Percentiles rank a stretch among this genome's conserved stretches.
Conservation (phyloP, 78 protist species). For the Bodo saltans region DNA sequence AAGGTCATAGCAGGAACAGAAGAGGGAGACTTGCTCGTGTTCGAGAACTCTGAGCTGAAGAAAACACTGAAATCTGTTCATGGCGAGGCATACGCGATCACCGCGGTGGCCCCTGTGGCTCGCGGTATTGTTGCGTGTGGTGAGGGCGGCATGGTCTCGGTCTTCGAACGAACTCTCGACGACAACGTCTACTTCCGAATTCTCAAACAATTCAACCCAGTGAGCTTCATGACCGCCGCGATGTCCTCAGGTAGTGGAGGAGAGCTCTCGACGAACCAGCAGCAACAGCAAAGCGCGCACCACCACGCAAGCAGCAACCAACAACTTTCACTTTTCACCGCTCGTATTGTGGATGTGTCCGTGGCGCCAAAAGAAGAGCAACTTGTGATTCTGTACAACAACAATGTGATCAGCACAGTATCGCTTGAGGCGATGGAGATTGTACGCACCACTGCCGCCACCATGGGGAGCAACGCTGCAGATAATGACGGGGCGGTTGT, state of each 20-base stretch:
- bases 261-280: neutral
- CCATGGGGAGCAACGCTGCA: too few relatives aligned
- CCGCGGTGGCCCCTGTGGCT: neutral
- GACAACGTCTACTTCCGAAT: neutral
- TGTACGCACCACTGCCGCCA: neutral
- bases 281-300: too few relatives aligned
- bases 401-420: neutral
- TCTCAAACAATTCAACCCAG: neutral
- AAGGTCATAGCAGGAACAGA: constrained; percentile 10
- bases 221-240: too few relatives aligned
- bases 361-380: neutral
- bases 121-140: constrained; percentile 43
- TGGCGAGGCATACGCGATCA: neutral
- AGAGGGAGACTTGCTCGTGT: constrained; percentile 26
- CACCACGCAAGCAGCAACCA: too few relatives aligned
- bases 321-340: too few relatives aligned
- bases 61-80: neutral
- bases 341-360: neutral
- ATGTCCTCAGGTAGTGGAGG: too few relatives aligned
- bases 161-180: constrained; percentile 41
- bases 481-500: too few relatives aligned
- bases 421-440: neutral
- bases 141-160: constrained; percentile 27
- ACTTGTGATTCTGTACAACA: neutral
- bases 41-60: neutral